Evolutionary conservation across 306 rosid species (phyloP), one percentile per base, ranked within the genome.

Genomic region (Sicyos edulis): DNA sequence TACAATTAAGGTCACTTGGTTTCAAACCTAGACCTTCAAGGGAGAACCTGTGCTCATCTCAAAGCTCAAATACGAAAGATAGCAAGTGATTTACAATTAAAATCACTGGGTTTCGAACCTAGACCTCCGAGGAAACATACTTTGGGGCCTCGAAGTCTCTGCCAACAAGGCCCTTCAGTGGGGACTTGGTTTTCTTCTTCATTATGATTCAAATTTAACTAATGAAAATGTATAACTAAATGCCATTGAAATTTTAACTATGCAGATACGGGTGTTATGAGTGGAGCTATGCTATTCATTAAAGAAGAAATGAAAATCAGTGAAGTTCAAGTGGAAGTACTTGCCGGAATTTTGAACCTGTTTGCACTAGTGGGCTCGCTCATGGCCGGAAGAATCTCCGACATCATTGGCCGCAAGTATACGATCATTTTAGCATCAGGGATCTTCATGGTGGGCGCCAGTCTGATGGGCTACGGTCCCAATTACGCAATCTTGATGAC

Each of bases 231-330:
- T 64, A 44, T 45, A 45, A 66, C 16, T 12, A 44, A 45, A 10
- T 12, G 10, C 0, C 10, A 6, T 51, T 45, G 71, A 66, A 65
- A 12, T 17, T 49, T 37, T 34, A 5, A 14, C 37, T n/a, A 0
- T 82, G 56, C 79, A 90, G 97, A 90, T 51, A 88, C 96, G 0
- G 98, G 96, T 20, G 98, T 93, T 2, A 93, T 93, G 98, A 88
- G 96, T 78, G 98, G 97, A 55, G 98, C 98, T 8, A 75, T 88
- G 88, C 37, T 90, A 65, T 93, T 88, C 83, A 93, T 93, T 45
- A 77, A 93, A 72, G 98, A 93, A 0, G 98, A 90, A 12, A 61
- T 93, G 4, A 77, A 82, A 59, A 93, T 90, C 78, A 83, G 24
- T 8, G 98, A 93, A 13, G 69, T 76, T 6, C 86, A 88, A 76